phyloP scores from a whole-genome alignment of 208 protist species.

The Leishmania martiniquensis region DNA sequence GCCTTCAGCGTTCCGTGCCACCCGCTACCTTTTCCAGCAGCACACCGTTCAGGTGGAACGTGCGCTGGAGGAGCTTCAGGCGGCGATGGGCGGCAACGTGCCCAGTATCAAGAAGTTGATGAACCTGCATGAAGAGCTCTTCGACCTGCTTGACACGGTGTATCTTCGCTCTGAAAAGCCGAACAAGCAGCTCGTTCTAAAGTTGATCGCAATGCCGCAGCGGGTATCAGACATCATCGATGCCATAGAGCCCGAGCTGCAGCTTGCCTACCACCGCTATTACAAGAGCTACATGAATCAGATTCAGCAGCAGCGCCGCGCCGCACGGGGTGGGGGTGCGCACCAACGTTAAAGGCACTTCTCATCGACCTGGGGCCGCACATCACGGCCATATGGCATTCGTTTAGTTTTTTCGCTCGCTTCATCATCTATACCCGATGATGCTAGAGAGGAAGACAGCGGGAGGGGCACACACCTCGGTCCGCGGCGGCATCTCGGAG shows the following conservation, averaged over 20 bases:
- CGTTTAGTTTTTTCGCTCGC: not conserved
- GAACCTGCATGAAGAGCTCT: constrained; percentile 83
- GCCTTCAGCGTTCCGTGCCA: constrained; percentile 67
- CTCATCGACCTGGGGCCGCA: not conserved
- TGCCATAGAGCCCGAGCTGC: constrained; percentile 78
- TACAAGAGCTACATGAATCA: constrained; percentile 73
- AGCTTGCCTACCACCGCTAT: constrained; percentile 67
- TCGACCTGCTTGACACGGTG: constrained; percentile 75
- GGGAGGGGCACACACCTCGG: not conserved
- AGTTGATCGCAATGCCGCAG: constrained; percentile 80
- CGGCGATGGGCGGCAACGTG: constrained; percentile 60
- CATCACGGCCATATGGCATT: no score
- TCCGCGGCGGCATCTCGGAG: not conserved
- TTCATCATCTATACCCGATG: not conserved
- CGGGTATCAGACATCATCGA: constrained; percentile 76
- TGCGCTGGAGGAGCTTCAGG: constrained; percentile 72
- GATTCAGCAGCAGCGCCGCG: constrained; percentile 37
- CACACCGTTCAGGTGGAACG: constrained; percentile 80
- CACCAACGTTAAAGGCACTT: not conserved
- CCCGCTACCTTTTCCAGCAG: constrained; percentile 83
- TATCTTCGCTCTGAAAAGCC: constrained; percentile 75
- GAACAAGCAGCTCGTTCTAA: constrained; percentile 51
- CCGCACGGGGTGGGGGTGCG: constrained; percentile 14
- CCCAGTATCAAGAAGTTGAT: constrained; percentile 78
- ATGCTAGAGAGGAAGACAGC: not conserved